A percentile compares a stretch with the other conserved stretches of the same genome.
Evolutionary conservation across 169 alveolate genomes (phyloP).

Genomic region (Perkinsus chesapeaki): DNA sequence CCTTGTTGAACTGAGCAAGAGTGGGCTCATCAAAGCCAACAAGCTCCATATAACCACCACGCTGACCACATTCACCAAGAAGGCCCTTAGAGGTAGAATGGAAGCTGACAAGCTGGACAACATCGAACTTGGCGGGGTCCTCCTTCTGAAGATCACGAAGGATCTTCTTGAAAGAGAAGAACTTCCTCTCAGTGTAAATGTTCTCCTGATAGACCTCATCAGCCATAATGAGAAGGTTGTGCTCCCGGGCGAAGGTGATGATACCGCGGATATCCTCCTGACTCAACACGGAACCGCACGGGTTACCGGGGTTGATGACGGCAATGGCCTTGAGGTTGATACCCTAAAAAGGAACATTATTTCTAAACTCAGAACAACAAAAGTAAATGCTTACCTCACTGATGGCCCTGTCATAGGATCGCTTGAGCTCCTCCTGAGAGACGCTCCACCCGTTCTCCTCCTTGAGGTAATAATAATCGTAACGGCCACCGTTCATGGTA

Average conservation of each 20-base stretch:
- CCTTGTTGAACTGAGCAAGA: slow-evolving; percentile 56
- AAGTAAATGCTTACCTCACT: not conserved
- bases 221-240: slow-evolving; percentile 64
- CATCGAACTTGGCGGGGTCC: slow-evolving; percentile 16
- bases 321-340: slow-evolving; percentile 45
- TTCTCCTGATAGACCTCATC: slow-evolving; percentile 82
- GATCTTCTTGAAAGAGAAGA: slow-evolving; percentile 53
- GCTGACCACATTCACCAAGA: slow-evolving; percentile 75
- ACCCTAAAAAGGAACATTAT: not conserved
- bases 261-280: slow-evolving; percentile 46
- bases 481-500: not conserved
- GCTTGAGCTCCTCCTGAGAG: not conserved
- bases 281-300: slow-evolving; percentile 64
- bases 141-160: slow-evolving; percentile 21
- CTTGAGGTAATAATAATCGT: not conserved
- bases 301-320: slow-evolving; percentile 79
- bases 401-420: not conserved
- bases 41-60: slow-evolving; percentile 71
- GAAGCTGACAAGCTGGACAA: slow-evolving; percentile 55
- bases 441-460: not conserved
- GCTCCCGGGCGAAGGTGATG: slow-evolving; percentile 49
- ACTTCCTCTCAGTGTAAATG: slow-evolving; percentile 49
- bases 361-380: not conserved
- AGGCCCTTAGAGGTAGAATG: slow-evolving; percentile 72
- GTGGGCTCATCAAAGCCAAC: slow-evolving; percentile 51